Conservation (phyloP, 2,329 filamentous ascomycete species). For the Beauveria bassiana region DNA sequence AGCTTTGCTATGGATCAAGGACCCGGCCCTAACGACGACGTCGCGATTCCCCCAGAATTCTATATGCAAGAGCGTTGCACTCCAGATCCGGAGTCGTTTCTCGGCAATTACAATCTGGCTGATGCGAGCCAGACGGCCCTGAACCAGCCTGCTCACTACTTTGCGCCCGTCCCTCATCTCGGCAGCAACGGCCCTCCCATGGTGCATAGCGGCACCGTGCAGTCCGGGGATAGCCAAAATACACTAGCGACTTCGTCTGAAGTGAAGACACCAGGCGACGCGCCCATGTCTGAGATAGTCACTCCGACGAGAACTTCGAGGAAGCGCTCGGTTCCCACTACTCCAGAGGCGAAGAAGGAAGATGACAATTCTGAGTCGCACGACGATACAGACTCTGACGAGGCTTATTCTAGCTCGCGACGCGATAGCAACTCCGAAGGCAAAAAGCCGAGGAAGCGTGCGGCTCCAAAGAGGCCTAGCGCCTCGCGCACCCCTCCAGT, state of each 20-base stretch:
- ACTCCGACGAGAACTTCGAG: neutral
- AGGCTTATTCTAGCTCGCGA: neutral
- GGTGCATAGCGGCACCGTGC: slow-evolving; percentile 16
- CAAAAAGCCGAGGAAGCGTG: slow-evolving; percentile 1
- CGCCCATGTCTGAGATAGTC: neutral
- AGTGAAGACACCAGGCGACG: neutral
- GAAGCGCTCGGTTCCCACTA: neutral
- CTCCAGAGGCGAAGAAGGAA: neutral
- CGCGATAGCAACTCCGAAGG: neutral
- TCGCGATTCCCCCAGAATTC: slow-evolving; percentile 29
- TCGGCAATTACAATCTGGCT: slow-evolving; percentile 29
- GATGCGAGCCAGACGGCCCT: slow-evolving; percentile 18
- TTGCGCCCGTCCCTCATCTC: slow-evolving; percentile 21
- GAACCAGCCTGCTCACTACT: slow-evolving; percentile 19
- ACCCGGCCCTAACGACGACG: slow-evolving; percentile 22
- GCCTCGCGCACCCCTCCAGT: slow-evolving; percentile 9
- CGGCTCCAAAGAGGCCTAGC: neutral
- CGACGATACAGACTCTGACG: neutral
- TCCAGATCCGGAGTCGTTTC: slow-evolving; percentile 29
- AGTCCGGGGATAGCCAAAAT: slow-evolving; percentile 11
- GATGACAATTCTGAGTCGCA: neutral
- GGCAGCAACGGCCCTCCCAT: slow-evolving; percentile 21
- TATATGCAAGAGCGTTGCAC: slow-evolving; percentile 31
- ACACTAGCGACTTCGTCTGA: slow-evolving; percentile 3
- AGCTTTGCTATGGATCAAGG: slow-evolving; percentile 29